Conservation (phyloP, 2,329 filamentous ascomycete species). For the Paecilomyces niveus region DNA sequence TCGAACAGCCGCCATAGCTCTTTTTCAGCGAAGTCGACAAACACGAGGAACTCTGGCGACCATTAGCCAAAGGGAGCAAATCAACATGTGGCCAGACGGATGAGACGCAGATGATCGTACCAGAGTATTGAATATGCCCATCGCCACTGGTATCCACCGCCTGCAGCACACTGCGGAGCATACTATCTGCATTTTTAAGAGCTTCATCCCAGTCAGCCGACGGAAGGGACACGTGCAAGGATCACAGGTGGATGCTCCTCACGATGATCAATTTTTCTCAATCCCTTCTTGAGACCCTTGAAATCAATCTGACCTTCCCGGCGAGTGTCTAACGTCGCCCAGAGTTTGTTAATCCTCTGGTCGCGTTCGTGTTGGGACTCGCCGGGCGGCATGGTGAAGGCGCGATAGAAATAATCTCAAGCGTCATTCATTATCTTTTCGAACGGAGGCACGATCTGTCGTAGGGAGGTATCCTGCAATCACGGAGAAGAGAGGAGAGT, state of each 20-base stretch:
- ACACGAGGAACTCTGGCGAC: slow-evolving; percentile 71
- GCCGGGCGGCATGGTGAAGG: slow-evolving; percentile 50
- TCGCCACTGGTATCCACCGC: slow-evolving; percentile 82
- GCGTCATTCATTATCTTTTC: slow-evolving; percentile 36
- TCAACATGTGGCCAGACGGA: slow-evolving; percentile 12
- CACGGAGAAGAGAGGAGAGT: slow-evolving; percentile 10
- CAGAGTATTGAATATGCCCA: slow-evolving; percentile 83
- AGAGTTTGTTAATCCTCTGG: slow-evolving; percentile 74
- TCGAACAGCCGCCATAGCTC: slow-evolving; percentile 77
- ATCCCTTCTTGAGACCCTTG: slow-evolving; percentile 72
- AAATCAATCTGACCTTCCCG: slow-evolving; percentile 75
- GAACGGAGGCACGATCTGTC: slow-evolving; percentile 13
- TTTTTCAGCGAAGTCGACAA: slow-evolving; percentile 79
- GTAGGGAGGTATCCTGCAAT: slow-evolving; percentile 13
- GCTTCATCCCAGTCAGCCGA: slow-evolving; percentile 36
- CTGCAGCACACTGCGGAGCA: slow-evolving; percentile 73
- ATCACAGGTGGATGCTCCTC: slow-evolving; percentile 27
- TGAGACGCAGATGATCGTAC: slow-evolving; percentile 44
- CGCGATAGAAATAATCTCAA: slow-evolving; percentile 37
- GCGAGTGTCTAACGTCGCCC: slow-evolving; percentile 72
- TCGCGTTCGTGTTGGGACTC: slow-evolving; percentile 75
- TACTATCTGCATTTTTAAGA: slow-evolving; percentile 82
- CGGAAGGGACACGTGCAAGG: slow-evolving; percentile 13
- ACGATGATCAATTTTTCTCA: slow-evolving; percentile 91
- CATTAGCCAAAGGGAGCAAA: slow-evolving; percentile 14